These are phyloP conservation scores for Marchantia paleacea DNA, from an alignment of 225 moss, liverwort and hornwort species.

Conservation along the genomic window DNA sequence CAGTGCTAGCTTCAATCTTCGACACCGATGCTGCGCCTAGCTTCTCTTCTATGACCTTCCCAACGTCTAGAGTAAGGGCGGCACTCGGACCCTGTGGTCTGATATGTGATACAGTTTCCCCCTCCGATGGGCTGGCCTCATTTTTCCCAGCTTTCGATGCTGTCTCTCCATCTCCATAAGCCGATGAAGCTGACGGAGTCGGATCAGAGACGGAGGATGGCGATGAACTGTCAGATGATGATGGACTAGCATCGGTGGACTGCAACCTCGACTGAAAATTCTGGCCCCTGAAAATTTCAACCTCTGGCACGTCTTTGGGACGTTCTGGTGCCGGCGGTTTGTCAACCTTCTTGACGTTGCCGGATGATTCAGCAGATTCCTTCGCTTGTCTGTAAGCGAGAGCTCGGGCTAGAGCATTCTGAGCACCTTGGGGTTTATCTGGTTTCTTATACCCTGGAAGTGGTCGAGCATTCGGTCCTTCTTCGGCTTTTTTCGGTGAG, in stretches of 20 bases:
- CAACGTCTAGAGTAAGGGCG: neutral
- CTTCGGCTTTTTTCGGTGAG: neutral
- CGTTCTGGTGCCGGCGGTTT: conserved; percentile 28
- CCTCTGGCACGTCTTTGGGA: conserved; percentile 37
- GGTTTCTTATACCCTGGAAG: neutral
- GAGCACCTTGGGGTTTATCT: conserved; percentile 27
- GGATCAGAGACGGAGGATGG: neutral
- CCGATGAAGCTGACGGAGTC: neutral
- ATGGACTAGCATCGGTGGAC: neutral
- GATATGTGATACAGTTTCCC: neutral
- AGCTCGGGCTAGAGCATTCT: conserved; percentile 64
- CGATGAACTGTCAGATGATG: neutral
- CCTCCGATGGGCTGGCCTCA: no score
- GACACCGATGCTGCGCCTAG: neutral
- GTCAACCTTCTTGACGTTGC: conserved; percentile 14
- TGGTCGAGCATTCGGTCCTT: neutral
- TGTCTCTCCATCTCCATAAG: neutral
- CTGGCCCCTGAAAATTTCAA: conserved; percentile 50
- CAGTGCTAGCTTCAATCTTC: neutral
- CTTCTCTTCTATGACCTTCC: conserved; percentile 14
- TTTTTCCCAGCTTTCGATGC: neutral
- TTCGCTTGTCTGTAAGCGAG: conserved; percentile 65
- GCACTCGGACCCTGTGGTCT: neutral
- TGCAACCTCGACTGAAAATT: conserved; percentile 37
- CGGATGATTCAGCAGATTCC: conserved; percentile 21